Percentiles rank a stretch among this genome's conserved stretches.
phyloP scores from a whole-genome alignment of 768 basidiomycete genomes.

The Mrakia frigida region DNA sequence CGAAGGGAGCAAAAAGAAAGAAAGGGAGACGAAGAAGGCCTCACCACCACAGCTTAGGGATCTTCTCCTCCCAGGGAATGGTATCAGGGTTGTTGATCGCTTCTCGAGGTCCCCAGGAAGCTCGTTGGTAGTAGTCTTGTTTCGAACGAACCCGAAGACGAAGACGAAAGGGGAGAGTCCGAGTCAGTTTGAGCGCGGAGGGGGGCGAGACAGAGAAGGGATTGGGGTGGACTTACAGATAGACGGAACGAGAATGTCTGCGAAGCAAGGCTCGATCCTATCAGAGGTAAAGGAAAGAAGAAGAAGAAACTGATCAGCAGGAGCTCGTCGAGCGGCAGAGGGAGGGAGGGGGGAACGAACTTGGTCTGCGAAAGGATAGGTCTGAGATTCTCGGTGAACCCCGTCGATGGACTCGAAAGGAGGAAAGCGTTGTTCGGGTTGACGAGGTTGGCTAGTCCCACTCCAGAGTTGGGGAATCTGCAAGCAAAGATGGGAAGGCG shows the following conservation, averaged over 20 bases:
- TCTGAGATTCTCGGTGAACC: slow-evolving; percentile 9
- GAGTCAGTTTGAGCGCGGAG: background rate
- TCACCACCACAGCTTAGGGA: slow-evolving; percentile 2
- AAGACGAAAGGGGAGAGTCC: too few species aligned
- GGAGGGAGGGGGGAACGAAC: background rate
- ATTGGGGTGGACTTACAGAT: background rate
- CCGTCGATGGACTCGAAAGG: slow-evolving; percentile 4
- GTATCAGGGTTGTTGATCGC: background rate
- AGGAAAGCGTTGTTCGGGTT: slow-evolving; percentile 13
- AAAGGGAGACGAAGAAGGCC: background rate
- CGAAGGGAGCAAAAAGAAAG: background rate
- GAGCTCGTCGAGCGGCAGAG: background rate
- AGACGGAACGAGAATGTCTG: slow-evolving; percentile 16
- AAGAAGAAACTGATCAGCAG: background rate
- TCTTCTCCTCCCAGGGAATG: background rate
- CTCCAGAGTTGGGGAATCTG: background rate
- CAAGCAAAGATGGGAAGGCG: background rate
- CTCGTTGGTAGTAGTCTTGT: slow-evolving; percentile 16
- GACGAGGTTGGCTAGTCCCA: background rate
- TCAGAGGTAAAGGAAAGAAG: background rate
- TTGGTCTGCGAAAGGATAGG: slow-evolving; percentile 17
- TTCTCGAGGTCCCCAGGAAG: background rate
- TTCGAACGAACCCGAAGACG: background rate
- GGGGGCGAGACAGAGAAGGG: background rate
- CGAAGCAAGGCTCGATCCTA: slow-evolving; percentile 14